Base-by-base conservation (phyloP, 495 filamentous ascomycete genomes). In the Parathielavia appendiculata region DNA sequence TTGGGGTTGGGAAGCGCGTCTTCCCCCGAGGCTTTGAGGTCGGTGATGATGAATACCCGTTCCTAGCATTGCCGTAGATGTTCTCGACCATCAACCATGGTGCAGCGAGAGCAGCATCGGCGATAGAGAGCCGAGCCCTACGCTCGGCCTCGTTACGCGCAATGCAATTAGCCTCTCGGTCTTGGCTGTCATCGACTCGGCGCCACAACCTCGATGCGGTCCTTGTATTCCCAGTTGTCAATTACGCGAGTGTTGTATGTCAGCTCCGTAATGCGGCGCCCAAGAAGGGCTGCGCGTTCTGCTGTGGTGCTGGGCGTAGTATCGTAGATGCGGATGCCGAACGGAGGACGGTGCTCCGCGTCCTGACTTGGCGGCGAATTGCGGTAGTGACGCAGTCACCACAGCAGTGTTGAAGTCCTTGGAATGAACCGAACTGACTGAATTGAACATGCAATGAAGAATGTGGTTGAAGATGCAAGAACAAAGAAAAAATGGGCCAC, bases 291-390 rank as follows among this genome's bases (percentile, higher is more conserved):
- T 10, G 36, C 51, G 7, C 51, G 51, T 3, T 22, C 22, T 2
- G 1, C 36, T 4, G 51, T 41, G 7, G 51, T 36, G n/a, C 38
- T 16, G 16, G 36, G 17, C 19, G 51, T 53, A 26, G 36, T 53
- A n/a, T 53, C 51, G 51, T 53, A 53, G 38, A 53, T 41, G 51
- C 51, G 51, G 38, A 53, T 53, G 51, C 51, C 51, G 20, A 53
- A 53, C 51, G 11, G 13, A 4, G 51, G 51, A 0, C 51, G 51
- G 36, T 26, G 12, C 19, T 39, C 51, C 19, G 51, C 7, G 8
- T 41, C 17, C 17, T 39, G 34, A 14, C 22, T 39, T 14, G 51
- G 51, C 11, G 51, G 51, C 17, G 35, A 39, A 22, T 53, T 23
- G 36, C 51, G n/a, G n/a, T n/a, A n/a, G n/a, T n/a, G n/a, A n/a